A percentile compares a stretch with the other conserved stretches of the same genome.
phyloP scores from a whole-genome alignment of 495 filamentous ascomycete genomes.

The Neurospora sp. region DNA sequence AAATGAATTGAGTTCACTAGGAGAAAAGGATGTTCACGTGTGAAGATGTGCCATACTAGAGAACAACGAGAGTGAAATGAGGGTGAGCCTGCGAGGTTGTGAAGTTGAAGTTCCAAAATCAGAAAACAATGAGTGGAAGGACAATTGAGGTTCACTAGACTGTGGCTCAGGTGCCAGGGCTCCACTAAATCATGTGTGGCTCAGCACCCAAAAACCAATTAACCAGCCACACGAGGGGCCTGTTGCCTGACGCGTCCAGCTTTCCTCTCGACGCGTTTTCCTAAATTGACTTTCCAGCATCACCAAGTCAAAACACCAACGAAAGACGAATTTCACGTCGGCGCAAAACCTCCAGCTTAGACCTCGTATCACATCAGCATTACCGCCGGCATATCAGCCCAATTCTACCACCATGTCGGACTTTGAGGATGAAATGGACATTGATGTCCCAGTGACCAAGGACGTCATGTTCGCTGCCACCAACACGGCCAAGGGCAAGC shows the following conservation, averaged over 20 bases:
- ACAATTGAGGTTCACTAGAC: neutral
- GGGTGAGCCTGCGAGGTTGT: neutral
- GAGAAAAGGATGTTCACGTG: too few species aligned
- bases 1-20: too few species aligned
- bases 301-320: neutral
- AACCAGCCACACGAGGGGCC: neutral
- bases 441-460: conserved; percentile 59
- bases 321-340: neutral
- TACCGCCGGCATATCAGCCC: neutral
- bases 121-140: neutral
- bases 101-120: neutral
- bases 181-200: neutral
- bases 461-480: conserved; percentile 53
- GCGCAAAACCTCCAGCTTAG: neutral
- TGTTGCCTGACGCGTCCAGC: neutral
- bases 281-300: neutral
- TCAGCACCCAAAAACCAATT: neutral
- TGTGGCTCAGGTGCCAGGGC: neutral
- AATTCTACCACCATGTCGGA: conserved; percentile 60
- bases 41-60: too few species aligned
- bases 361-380: neutral
- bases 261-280: neutral
- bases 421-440: conserved; percentile 79
- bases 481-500: conserved; percentile 71
- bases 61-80: too few species aligned